Percentiles rank a stretch among this genome's conserved stretches.
Conservation (phyloP, 2,329 filamentous ascomycete genomes). For the Periconia sp. region DNA sequence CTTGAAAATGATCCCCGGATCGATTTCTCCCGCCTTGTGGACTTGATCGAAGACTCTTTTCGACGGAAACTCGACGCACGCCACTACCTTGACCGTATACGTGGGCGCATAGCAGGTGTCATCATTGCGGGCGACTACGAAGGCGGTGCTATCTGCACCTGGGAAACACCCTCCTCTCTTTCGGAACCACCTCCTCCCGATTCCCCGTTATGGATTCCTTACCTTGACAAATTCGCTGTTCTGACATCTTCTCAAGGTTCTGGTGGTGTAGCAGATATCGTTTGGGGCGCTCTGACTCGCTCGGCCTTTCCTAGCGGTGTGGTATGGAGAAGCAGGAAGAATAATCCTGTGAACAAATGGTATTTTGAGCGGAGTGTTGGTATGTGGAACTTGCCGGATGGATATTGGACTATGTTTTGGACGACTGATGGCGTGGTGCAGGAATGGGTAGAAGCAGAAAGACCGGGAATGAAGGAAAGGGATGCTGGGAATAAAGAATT, state of each 20-base stretch:
- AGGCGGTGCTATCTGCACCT: constrained; percentile 91
- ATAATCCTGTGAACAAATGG: constrained; percentile 99
- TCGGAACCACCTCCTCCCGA: constrained; percentile 36
- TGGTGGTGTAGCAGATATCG: constrained; percentile 90
- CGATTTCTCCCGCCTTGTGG: constrained; percentile 79
- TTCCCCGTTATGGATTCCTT: constrained; percentile 72
- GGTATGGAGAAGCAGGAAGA: constrained; percentile 87
- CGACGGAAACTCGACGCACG: constrained; percentile 80
- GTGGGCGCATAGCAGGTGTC: constrained; percentile 81
- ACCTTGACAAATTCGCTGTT: constrained; percentile 97
- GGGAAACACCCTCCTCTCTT: constrained; percentile 76
- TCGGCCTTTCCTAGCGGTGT: constrained; percentile 87
- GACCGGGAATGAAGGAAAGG: constrained; percentile 46
- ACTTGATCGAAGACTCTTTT: constrained; percentile 95
- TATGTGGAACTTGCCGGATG: constrained; percentile 79
- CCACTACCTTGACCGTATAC: constrained; percentile 82
- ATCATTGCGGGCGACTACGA: constrained; percentile 98
- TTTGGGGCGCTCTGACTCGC: constrained; percentile 94
- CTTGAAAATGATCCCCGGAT: constrained; percentile 78
- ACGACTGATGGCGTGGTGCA: constrained; percentile 70
- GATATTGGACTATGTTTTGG: constrained; percentile 99
- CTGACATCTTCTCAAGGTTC: constrained; percentile 86
- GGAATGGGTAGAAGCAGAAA: constrained; percentile 62
- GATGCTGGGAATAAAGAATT: constrained; percentile 49
- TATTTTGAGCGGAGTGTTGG: constrained; percentile 92